Evolutionary conservation across 352 stramenopile species (phyloP).

Genomic region (Poterioochromonas sp.): DNA sequence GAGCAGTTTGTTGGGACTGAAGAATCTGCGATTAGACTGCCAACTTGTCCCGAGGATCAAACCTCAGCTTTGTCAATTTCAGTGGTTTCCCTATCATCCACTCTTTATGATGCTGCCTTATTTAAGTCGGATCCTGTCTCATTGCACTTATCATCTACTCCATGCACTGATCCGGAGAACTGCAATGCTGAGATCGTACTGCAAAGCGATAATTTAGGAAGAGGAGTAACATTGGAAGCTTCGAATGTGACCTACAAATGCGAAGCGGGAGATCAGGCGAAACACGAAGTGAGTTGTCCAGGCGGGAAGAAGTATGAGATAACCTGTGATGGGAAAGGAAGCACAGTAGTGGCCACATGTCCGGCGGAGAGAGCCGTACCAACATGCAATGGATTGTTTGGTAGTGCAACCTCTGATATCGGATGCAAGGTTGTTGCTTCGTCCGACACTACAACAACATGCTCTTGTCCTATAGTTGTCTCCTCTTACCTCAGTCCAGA

Average conservation of each 20-base stretch:
- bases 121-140: not conserved
- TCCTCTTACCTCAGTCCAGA: not conserved
- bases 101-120: slow-evolving; percentile 9
- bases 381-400: not conserved
- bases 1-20: not conserved
- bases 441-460: not conserved
- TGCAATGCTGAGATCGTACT: not conserved
- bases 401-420: not conserved
- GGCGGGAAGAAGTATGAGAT: not conserved
- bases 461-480: slow-evolving; percentile 18
- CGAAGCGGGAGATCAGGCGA: slow-evolving; percentile 6
- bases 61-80: not conserved
- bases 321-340: not conserved
- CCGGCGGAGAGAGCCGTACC: not conserved
- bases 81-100: not conserved
- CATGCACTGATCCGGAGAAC: slow-evolving; percentile 12
- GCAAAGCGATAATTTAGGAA: not conserved
- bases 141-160: slow-evolving; percentile 10
- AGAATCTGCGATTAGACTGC: not conserved
- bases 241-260: slow-evolving; percentile 17
- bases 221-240: not conserved
- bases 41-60: not conserved
- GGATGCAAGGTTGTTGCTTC: slow-evolving; percentile 14
- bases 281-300: slow-evolving; percentile 7
- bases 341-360: not conserved